Evolutionary conservation across 306 rosid genomes (phyloP), one percentile per base, ranked within the genome.

Genomic region (Oxytropis ochrocephala): DNA sequence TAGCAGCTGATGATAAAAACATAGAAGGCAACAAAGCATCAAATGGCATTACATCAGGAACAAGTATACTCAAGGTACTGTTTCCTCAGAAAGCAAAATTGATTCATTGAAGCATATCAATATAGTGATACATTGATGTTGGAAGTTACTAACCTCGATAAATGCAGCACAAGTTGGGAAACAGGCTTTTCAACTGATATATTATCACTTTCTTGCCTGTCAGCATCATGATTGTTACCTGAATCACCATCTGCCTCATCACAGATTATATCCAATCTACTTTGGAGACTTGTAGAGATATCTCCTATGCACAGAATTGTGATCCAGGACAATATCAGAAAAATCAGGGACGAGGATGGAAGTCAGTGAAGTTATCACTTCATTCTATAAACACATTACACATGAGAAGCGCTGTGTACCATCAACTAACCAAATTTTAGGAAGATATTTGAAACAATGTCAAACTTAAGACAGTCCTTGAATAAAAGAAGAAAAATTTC

Each of bases 221-320:
- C 70, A 66, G 56, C 79, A 70, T 74, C 85, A 41, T 58, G 78
- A 67, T 70, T 59, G 64, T 66, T 35, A 70, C 65, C 69, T 13
- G 80, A 69, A 74, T 85, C 85, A 76, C 74, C 82, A 64, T 84
- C 89, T 70, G 78, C 86, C 82, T 90, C 98, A 47, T 94, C 96
- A 70, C 96, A 72, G 68, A 94, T 88, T 74, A 90, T 87, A 81
- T 84, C 98, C 76, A 94, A 77, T 84, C 98, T 88, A 85, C 98
- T 88, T 47, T 70, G 92, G 78, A 94, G 79, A 84, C 97, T 94
- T 11, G 8, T 79, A 72, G 84, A 82, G 80, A 94, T 94, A 82
- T 94, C 97, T 81, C 85, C 97, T 90, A 49, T 39, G 61, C 72
- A 73, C 61, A 71, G 16, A 54, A 72, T 69, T 35, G 33, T 30